Conservation (phyloP, 2,329 filamentous ascomycete species). For the Bipolaris zeicola region DNA sequence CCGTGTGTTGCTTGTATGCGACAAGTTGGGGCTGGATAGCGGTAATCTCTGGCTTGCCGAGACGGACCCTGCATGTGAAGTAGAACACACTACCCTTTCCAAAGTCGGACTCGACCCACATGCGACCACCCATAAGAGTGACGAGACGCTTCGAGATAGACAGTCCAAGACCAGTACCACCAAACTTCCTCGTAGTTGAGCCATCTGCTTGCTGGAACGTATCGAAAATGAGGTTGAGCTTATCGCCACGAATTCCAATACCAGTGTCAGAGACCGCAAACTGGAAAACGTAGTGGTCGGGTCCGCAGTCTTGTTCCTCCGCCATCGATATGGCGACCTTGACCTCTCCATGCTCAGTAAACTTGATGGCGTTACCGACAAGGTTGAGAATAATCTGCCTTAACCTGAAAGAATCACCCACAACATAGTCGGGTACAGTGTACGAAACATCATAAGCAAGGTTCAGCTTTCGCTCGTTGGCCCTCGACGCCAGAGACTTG, state of each 20-base stretch:
- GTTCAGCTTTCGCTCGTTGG: constrained; percentile 92
- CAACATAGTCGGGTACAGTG: constrained; percentile 90
- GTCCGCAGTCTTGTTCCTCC: constrained; percentile 66
- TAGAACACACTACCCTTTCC: constrained; percentile 93
- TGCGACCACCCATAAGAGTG: constrained; percentile 92
- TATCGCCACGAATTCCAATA: constrained; percentile 94
- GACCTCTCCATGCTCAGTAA: constrained; percentile 95
- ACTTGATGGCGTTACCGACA: constrained; percentile 98
- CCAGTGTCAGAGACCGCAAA: constrained; percentile 96
- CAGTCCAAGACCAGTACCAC: constrained; percentile 88
- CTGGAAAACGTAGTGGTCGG: constrained; percentile 88
- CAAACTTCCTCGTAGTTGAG: constrained; percentile 94
- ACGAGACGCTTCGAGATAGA: constrained; percentile 96
- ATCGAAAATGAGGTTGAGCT: constrained; percentile 96
- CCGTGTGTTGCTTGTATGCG: constrained; percentile 90
- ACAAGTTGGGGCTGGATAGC: constrained; percentile 82
- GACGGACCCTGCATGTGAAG: constrained; percentile 90
- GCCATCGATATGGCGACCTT: constrained; percentile 86
- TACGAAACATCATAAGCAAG: constrained; percentile 93
- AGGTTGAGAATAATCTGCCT: constrained; percentile 97
- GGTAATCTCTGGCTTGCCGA: constrained; percentile 77
- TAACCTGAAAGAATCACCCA: constrained; percentile 94
- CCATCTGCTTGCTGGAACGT: constrained; percentile 99
- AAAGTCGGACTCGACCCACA: constrained; percentile 94
- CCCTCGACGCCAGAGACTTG: constrained; percentile 95